Evolutionary conservation across 1,284 basidiomycete genomes (phyloP).

Genomic region (Moniliophthora roreri): DNA sequence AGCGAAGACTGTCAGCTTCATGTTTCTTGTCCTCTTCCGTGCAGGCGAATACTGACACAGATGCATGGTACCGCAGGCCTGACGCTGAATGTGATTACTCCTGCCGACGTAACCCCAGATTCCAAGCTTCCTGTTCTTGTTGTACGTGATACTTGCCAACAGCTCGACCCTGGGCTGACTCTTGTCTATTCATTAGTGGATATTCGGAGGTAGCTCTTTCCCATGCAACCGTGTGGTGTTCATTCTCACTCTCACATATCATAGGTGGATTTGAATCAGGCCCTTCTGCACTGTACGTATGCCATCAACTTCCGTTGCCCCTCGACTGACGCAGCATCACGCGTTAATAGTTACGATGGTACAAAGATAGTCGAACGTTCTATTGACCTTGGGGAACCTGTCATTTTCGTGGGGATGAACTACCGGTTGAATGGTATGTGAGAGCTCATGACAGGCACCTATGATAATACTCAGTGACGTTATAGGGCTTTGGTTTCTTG

Average conservation of each 20-base stretch:
- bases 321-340: conserved; percentile 4
- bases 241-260: neutral
- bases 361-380: conserved; percentile 46
- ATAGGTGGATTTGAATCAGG: conserved; percentile 46
- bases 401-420: conserved; percentile 56
- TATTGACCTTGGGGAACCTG: conserved; percentile 42
- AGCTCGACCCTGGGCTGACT: no score
- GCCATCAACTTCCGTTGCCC: neutral
- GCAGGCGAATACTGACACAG: neutral
- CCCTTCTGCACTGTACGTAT: conserved; percentile 30
- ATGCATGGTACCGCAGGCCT: conserved; percentile 38
- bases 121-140: conserved; percentile 55
- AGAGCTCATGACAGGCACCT: neutral
- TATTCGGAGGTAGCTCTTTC: conserved; percentile 45
- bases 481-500: conserved; percentile 36
- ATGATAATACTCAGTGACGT: neutral
- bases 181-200: conserved; percentile 48
- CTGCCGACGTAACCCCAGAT: conserved; percentile 32
- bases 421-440: conserved; percentile 37
- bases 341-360: conserved; percentile 40
- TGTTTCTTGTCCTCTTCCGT: neutral
- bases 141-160: conserved; percentile 38
- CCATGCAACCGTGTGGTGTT: no score
- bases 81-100: conserved; percentile 55
- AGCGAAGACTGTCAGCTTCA: conserved; percentile 48